Evolutionary conservation across 768 basidiomycete genomes (phyloP).

Genomic region (Russula sp.): DNA sequence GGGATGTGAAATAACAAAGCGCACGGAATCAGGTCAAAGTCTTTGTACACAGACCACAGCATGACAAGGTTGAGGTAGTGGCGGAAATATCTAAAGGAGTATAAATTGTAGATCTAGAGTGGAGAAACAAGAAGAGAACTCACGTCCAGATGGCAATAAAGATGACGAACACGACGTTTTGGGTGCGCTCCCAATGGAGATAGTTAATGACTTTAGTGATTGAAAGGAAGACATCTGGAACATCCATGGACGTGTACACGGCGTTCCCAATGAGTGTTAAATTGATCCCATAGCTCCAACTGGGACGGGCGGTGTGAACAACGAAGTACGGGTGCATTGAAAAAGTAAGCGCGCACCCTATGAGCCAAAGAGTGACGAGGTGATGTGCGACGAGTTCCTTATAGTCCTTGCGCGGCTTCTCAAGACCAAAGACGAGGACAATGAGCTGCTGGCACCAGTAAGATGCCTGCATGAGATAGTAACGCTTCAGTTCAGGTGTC

Average conservation of each 20-base stretch:
- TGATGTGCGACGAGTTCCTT: conserved; percentile 85
- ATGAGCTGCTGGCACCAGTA: conserved; percentile 96
- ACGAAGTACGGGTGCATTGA: not conserved
- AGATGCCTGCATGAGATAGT: conserved; percentile 88
- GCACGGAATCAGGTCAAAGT: conserved; percentile 72
- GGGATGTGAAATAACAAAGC: conserved; percentile 29
- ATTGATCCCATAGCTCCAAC: conserved; percentile 81
- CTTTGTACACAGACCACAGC: conserved; percentile 79
- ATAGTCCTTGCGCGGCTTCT: conserved; percentile 94
- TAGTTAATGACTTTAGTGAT: conserved; percentile 90
- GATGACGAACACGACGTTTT: conserved; percentile 52
- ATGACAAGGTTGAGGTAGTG: conserved; percentile 87
- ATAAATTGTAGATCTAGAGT: not conserved
- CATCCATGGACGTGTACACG: conserved; percentile 95
- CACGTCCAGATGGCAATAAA: conserved; percentile 81
- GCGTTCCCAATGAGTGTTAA: conserved; percentile 85
- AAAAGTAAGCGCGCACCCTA: conserved; percentile 52
- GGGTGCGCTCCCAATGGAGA: conserved; percentile 58
- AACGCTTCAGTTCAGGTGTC: conserved; percentile 76
- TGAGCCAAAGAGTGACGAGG: conserved; percentile 89
- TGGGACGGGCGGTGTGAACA: conserved; percentile 29
- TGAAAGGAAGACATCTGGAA: conserved; percentile 84
- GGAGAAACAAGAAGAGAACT: conserved; percentile 31
- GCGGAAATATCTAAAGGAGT: conserved; percentile 71
- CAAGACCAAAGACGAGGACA: conserved; percentile 75